Evolutionary conservation across 805 yeast genomes (phyloP).

Genomic region (Citeromyces matritensis): DNA sequence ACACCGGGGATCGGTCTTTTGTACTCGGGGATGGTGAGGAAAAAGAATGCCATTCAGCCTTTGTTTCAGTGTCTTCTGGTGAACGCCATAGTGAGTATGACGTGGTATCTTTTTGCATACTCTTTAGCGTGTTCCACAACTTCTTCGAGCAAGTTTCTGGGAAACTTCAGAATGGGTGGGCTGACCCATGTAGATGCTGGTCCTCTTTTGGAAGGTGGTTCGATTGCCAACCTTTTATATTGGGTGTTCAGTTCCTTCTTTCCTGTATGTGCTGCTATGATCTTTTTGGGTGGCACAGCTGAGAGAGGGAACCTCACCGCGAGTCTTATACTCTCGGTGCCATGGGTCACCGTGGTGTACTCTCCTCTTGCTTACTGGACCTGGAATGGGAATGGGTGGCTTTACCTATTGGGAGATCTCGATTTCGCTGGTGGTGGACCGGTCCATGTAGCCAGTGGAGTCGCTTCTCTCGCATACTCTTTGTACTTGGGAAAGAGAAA

Average conservation of each 20-base stretch:
- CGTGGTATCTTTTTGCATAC: conserved; percentile 99
- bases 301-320: conserved; percentile 95
- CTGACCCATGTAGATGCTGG: conserved; percentile 73
- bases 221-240: conserved; percentile 53
- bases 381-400: conserved; percentile 94
- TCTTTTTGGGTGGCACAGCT: conserved; percentile 95
- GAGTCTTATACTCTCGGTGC: conserved; percentile 85
- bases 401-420: conserved; percentile 63
- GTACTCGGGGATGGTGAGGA: conserved; percentile 88
- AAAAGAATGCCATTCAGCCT: conserved; percentile 88
- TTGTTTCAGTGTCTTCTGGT: conserved; percentile 93
- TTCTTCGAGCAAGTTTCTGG: conserved; percentile 46
- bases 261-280: conserved; percentile 95
- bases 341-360: conserved; percentile 93
- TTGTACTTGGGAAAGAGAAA: conserved; percentile 83
- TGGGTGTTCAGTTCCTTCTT: conserved; percentile 76
- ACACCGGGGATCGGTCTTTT: conserved; percentile 90
- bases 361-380: conserved; percentile 96
- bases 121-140: conserved; percentile 57
- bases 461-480: conserved; percentile 90
- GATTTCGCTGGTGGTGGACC: conserved; percentile 99
- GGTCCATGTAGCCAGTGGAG: conserved; percentile 90
- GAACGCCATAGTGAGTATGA: conserved; percentile 68
- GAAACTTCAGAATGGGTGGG: conserved; percentile 70
- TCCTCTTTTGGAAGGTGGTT: conserved; percentile 44